Conservation (phyloP, 78 protist species). For the Polysphondylium violaceum region DNA sequence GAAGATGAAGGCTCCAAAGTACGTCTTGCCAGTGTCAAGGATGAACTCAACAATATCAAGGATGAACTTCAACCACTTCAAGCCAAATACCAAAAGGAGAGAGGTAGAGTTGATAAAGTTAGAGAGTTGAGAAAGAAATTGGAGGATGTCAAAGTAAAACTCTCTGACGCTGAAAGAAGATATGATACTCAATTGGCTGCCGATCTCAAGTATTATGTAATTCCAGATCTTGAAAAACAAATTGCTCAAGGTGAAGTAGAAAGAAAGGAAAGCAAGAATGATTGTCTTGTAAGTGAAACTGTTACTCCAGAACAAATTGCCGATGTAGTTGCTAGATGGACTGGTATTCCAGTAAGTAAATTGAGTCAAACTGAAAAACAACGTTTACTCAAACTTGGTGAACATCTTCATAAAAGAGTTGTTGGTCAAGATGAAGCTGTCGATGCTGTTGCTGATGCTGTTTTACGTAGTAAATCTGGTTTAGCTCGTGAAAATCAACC, state of each 20-base stretch:
- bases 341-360: conserved; percentile 97
- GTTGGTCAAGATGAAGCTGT: conserved; percentile 99
- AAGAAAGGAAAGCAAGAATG: conserved; percentile 39
- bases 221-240: conserved; percentile 91
- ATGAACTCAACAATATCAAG: conserved; percentile 72
- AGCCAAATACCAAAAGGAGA: conserved; percentile 90
- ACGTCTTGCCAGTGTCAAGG: conserved; percentile 82
- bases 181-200: conserved; percentile 92
- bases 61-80: conserved; percentile 91
- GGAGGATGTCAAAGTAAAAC: conserved; percentile 85
- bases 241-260: conserved; percentile 60
- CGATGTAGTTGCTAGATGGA: conserved; percentile 95
- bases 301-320: conserved; percentile 89
- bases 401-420: conserved; percentile 92
- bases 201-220: conserved; percentile 92
- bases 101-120: conserved; percentile 85
- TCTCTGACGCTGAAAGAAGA: conserved; percentile 90
- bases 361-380: conserved; percentile 90
- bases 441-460: conserved; percentile 95
- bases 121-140: conserved; percentile 80
- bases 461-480: conserved; percentile 96
- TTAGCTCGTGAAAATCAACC: conserved; percentile 92
- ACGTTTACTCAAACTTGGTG: conserved; percentile 86
- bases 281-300: conserved; percentile 72
- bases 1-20: conserved; percentile 84